Evolutionary conservation across 2,329 filamentous ascomycete species (phyloP).

Genomic region (Diaporthe capsici): DNA sequence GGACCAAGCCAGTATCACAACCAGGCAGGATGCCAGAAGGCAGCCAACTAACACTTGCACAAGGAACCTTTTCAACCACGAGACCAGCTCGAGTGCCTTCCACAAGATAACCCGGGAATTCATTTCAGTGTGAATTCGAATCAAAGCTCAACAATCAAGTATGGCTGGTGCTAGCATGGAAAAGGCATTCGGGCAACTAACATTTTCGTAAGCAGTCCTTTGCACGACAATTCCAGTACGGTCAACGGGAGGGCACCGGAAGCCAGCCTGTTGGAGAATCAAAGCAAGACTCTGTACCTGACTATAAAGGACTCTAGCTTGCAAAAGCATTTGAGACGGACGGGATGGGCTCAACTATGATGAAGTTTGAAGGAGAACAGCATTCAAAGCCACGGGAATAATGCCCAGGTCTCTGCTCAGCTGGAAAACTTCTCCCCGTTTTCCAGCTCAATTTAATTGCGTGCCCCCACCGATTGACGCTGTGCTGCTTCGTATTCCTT

Average conservation of each 20-base stretch:
- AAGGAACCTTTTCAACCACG: neutral
- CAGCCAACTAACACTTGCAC: neutral
- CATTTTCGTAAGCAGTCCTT: neutral
- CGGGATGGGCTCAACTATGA: neutral
- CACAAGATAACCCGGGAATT: neutral
- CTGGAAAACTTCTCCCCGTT: neutral
- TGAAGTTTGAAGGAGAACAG: neutral
- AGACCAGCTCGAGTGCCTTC: neutral
- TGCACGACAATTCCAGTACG: neutral
- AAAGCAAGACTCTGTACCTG: neutral
- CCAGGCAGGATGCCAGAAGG: neutral
- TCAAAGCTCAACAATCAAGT: neutral
- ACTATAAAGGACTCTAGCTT: neutral
- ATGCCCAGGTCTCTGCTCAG: neutral
- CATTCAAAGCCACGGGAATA: neutral
- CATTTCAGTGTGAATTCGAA: neutral
- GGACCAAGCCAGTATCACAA: neutral
- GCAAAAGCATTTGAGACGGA: neutral
- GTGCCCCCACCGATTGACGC: neutral
- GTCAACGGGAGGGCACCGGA: neutral
- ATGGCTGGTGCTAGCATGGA: neutral
- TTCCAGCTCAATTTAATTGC: neutral
- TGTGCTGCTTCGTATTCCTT: neutral
- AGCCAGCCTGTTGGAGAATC: neutral
- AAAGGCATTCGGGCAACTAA: neutral